phyloP scores from a whole-genome alignment of 352 stramenopile genomes.

The Phytophthora macrochlamydospora region DNA sequence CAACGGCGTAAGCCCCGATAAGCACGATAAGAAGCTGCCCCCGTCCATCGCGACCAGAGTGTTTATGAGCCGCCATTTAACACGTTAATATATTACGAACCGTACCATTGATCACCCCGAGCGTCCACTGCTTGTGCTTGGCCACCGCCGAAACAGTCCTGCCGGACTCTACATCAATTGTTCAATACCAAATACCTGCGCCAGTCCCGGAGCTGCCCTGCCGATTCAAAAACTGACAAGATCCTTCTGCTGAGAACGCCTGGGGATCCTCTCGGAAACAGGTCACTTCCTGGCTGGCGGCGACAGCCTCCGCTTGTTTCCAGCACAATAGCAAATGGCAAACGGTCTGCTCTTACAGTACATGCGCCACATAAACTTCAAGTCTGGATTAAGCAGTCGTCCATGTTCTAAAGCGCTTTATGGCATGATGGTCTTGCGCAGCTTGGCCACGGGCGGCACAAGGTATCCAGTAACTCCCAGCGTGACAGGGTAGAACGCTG shows the following conservation, averaged over 20 bases:
- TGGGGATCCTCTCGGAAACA: conserved; percentile 14
- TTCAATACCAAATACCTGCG: conserved; percentile 60
- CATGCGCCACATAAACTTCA: background rate
- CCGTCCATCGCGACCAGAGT: conserved; percentile 59
- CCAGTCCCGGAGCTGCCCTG: conserved; percentile 45
- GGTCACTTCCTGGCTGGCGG: conserved; percentile 50
- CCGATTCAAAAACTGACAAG: conserved; percentile 38
- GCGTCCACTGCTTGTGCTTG: conserved; percentile 55
- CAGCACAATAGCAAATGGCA: background rate
- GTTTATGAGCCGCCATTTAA: conserved; percentile 46
- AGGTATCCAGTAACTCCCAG: conserved; percentile 78
- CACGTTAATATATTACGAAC: too few relatives aligned
- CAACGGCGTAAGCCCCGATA: conserved; percentile 50
- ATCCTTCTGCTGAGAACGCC: background rate
- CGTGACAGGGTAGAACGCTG: conserved; percentile 80
- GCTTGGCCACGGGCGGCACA: conserved; percentile 71
- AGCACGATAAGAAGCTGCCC: conserved; percentile 50
- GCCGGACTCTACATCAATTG: conserved; percentile 36
- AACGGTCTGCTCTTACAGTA: background rate
- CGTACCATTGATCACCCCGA: background rate
- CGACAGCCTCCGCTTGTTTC: conserved; percentile 16
- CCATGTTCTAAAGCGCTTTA: conserved; percentile 20
- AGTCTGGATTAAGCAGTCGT: background rate
- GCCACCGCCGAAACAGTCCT: conserved; percentile 37
- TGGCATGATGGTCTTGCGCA: conserved; percentile 49